Evolutionary conservation across 2,329 filamentous ascomycete genomes (phyloP).

Genomic region (Fonsecaea pedrosoi): DNA sequence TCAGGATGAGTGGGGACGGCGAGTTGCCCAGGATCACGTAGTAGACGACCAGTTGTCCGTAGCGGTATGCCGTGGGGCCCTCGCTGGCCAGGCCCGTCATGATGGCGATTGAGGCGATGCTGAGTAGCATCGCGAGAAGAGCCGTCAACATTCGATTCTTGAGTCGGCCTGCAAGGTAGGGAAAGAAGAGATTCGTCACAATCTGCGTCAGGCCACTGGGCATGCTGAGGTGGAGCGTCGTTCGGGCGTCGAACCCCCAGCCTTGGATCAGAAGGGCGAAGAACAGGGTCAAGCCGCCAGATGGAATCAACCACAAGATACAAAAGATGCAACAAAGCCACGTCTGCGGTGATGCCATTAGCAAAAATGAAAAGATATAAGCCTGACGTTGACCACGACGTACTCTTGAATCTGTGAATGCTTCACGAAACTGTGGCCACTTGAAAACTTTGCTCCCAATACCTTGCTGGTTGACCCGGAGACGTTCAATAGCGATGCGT

Average conservation of each 20-base stretch:
- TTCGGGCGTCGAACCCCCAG: constrained; percentile 62
- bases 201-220: constrained; percentile 58
- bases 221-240: constrained; percentile 61
- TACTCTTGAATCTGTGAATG: constrained; percentile 60
- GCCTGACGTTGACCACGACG: no score
- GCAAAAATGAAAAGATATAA: no score
- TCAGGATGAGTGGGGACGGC: constrained; percentile 60
- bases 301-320: constrained; percentile 44
- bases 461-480: constrained; percentile 59
- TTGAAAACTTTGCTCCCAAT: constrained; percentile 61
- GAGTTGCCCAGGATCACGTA: constrained; percentile 65
- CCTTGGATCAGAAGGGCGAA: constrained; percentile 62
- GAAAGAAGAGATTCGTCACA: constrained; percentile 56
- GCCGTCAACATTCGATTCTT: constrained; percentile 61
- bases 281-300: constrained; percentile 65
- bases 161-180: constrained; percentile 58
- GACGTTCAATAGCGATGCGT: constrained; percentile 60
- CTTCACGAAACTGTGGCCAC: constrained; percentile 56
- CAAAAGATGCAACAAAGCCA: constrained; percentile 23
- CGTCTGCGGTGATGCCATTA: not conserved
- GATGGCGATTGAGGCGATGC: constrained; percentile 59
- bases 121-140: constrained; percentile 61
- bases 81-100: constrained; percentile 58
- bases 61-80: constrained; percentile 62
- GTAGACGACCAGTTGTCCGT: constrained; percentile 61